Percentiles rank a stretch among this genome's conserved stretches.
Evolutionary conservation across 768 basidiomycete species (phyloP).

Genomic region (Fibroporia radiculosa): DNA sequence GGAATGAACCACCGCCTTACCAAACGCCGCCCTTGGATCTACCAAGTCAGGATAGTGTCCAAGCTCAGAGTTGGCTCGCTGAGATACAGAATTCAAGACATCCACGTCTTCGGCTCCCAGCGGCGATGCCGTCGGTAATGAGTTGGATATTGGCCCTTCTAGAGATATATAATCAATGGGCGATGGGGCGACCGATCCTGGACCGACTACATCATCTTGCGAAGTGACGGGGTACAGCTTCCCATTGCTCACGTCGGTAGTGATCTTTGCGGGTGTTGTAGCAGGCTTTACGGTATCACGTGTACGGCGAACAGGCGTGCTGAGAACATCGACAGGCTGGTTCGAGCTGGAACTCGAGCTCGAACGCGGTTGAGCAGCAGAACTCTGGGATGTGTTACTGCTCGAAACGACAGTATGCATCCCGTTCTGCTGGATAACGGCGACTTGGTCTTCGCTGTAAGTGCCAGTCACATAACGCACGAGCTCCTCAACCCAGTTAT

Average conservation of each 20-base stretch:
- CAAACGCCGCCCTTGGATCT: constrained; percentile 26
- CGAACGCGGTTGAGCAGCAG: constrained; percentile 31
- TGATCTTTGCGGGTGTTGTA: constrained; percentile 49
- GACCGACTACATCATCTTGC: constrained; percentile 34
- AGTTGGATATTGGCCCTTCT: constrained; percentile 55
- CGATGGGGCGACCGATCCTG: constrained; percentile 42
- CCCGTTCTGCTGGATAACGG: constrained; percentile 20
- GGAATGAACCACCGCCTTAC: constrained; percentile 28
- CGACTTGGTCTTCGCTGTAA: constrained; percentile 65
- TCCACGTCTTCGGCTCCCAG: constrained; percentile 28
- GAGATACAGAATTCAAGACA: constrained; percentile 26
- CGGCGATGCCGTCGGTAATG: constrained; percentile 43
- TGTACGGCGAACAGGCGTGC: constrained; percentile 35
- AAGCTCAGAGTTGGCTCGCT: constrained; percentile 73
- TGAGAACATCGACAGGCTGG: constrained; percentile 29
- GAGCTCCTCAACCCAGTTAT: constrained; percentile 91
- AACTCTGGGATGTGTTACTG: neutral
- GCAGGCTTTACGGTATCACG: constrained; percentile 46
- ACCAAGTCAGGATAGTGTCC: constrained; percentile 71
- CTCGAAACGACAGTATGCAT: constrained; percentile 10
- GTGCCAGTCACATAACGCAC: constrained; percentile 78
- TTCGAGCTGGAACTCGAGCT: constrained; percentile 48
- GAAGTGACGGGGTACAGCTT: constrained; percentile 45
- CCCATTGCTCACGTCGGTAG: constrained; percentile 45
- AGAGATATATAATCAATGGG: constrained; percentile 23